phyloP scores from a whole-genome alignment of 208 protist species.

The Leishmania aethiopica region DNA sequence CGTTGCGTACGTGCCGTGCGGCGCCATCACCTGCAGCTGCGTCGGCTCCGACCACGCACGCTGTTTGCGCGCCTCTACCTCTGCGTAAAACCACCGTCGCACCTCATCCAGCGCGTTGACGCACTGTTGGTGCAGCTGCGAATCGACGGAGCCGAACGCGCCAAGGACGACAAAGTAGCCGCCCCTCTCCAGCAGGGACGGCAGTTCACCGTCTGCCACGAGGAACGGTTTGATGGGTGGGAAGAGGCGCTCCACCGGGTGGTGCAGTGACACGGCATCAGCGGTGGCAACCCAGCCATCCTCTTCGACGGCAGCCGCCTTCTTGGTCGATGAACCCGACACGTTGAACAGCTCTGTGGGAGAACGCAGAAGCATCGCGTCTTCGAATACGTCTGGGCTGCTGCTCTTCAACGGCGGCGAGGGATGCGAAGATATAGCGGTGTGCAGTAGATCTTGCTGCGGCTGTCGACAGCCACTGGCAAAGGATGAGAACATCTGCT shows the following conservation, averaged over 20 bases:
- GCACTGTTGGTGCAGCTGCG: slow-evolving; percentile 52
- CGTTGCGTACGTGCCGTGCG: slow-evolving; percentile 21
- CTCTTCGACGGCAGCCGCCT: background rate
- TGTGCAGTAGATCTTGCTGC: background rate
- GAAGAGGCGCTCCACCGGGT: slow-evolving; percentile 13
- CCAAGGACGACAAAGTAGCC: slow-evolving; percentile 71
- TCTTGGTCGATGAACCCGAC: background rate
- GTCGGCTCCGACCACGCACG: slow-evolving; percentile 41
- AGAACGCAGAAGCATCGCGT: background rate
- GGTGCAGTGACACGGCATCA: slow-evolving; percentile 4
- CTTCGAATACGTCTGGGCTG: slow-evolving; percentile 14
- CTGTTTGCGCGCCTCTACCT: slow-evolving; percentile 40
- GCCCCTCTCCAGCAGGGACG: slow-evolving; percentile 38
- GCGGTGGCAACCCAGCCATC: background rate
- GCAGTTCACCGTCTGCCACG: slow-evolving; percentile 27
- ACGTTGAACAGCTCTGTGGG: slow-evolving; percentile 10
- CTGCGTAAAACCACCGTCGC: slow-evolving; percentile 42
- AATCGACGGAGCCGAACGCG: slow-evolving; percentile 52
- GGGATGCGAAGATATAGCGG: slow-evolving; percentile 11
- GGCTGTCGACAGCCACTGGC: slow-evolving; percentile 10
- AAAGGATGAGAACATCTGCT: slow-evolving; percentile 6
- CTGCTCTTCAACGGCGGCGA: slow-evolving; percentile 19
- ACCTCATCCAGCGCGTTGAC: slow-evolving; percentile 42
- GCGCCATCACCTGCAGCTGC: slow-evolving; percentile 31
- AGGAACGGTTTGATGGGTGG: slow-evolving; percentile 28